These are phyloP conservation scores for Tylopilus orsonianus DNA, from an alignment of 1,284 basidiomycete genomes.

Conservation along the genomic window DNA sequence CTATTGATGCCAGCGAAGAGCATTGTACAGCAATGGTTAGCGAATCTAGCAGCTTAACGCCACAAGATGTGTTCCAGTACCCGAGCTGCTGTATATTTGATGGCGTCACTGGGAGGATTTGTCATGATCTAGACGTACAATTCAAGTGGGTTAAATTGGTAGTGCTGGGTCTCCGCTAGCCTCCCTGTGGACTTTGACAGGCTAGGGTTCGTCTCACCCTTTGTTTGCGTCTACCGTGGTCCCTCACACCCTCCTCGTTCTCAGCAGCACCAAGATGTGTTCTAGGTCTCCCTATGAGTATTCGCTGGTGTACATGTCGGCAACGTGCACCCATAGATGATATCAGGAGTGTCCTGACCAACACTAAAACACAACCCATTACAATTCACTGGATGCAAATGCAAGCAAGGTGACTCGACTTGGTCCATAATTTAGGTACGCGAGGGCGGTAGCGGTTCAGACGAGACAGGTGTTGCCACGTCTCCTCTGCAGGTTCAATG, in stretches of 20 bases:
- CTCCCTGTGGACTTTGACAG: background rate
- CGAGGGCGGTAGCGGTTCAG: no score
- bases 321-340: constrained; percentile 3
- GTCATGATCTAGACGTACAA: constrained; percentile 3
- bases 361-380: background rate
- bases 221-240: background rate
- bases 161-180: constrained; percentile 19
- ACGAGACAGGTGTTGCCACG: no score
- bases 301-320: background rate
- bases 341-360: background rate
- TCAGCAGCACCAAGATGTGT: background rate
- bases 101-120: constrained; percentile 25
- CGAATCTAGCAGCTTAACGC: constrained; percentile 10
- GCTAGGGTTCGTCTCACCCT: background rate
- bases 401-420: background rate
- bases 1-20: constrained; percentile 22
- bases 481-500: no score
- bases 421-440: background rate
- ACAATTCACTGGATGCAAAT: background rate
- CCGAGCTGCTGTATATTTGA: constrained; percentile 14
- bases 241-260: background rate
- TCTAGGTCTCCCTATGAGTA: background rate
- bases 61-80: constrained; percentile 10
- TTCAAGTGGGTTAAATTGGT: constrained; percentile 12
- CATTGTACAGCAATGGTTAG: constrained; percentile 15